These are phyloP conservation scores for Tetrastigma voinierianum DNA, from an alignment of 164 flowering plant species.

Conservation along the genomic window DNA sequence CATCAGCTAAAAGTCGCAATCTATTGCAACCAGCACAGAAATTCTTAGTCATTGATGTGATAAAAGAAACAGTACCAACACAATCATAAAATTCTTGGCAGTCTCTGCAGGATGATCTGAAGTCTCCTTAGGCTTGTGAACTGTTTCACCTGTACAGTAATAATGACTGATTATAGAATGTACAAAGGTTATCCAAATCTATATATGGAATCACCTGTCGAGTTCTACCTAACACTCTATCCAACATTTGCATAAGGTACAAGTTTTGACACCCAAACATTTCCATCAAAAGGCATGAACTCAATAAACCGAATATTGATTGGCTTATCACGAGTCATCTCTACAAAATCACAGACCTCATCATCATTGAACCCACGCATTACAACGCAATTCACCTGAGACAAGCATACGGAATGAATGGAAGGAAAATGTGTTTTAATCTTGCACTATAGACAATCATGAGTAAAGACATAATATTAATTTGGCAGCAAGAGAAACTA, in stretches of 20 bases:
- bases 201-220: slow-evolving; percentile 18
- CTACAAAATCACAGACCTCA: slow-evolving; percentile 93
- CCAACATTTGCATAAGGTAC: slow-evolving; percentile 79
- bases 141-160: slow-evolving; percentile 50
- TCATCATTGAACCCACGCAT: slow-evolving; percentile 98
- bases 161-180: slow-evolving; percentile 9
- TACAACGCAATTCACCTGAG: slow-evolving; percentile 90
- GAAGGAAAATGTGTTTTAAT: background rate
- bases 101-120: slow-evolving; percentile 86
- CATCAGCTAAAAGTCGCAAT: slow-evolving; percentile 91
- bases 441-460: background rate
- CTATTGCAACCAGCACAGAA: slow-evolving; percentile 98
- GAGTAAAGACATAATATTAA: background rate
- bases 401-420: slow-evolving; percentile 2
- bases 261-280: slow-evolving; percentile 95
- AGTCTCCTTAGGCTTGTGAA: slow-evolving; percentile 58
- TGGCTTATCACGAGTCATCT: slow-evolving; percentile 79
- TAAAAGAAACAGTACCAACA: slow-evolving; percentile 83
- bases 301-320: slow-evolving; percentile 91
- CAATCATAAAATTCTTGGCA: slow-evolving; percentile 80
- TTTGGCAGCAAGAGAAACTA: background rate
- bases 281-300: slow-evolving; percentile 99
- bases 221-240: slow-evolving; percentile 91
- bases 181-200: background rate
- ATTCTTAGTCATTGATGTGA: slow-evolving; percentile 98